These are phyloP conservation scores for Hepatocystis sp. DNA, from an alignment of 169 alveolate species.

Conservation along the genomic window DNA sequence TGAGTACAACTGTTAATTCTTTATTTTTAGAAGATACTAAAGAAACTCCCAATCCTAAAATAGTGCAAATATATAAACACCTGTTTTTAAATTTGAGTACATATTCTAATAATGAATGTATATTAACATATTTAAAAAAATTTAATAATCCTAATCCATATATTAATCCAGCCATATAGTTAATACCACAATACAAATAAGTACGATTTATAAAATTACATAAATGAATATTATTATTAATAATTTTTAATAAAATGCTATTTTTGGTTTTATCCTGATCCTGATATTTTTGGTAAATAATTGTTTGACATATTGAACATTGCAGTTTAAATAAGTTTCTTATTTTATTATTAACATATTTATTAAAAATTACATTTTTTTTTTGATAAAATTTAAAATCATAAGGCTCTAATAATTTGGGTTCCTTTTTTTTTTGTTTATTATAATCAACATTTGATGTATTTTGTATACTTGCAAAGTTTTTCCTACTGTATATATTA, in stretches of 20 bases:
- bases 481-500: slow-evolving; percentile 11
- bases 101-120: slow-evolving; percentile 51
- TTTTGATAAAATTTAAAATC: slow-evolving; percentile 69
- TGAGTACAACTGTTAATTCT: slow-evolving; percentile 26
- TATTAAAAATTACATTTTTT: slow-evolving; percentile 28
- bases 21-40: slow-evolving; percentile 43
- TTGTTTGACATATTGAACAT: slow-evolving; percentile 70
- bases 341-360: slow-evolving; percentile 39
- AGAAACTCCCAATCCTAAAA: slow-evolving; percentile 50
- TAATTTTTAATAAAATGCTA: slow-evolving; percentile 14
- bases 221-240: slow-evolving; percentile 57
- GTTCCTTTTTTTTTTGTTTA: slow-evolving; percentile 29
- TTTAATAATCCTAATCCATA: slow-evolving; percentile 73
- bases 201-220: slow-evolving; percentile 65
- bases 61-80: slow-evolving; percentile 56
- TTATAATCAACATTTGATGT: no score
- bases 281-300: slow-evolving; percentile 43
- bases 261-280: slow-evolving; percentile 25
- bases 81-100: slow-evolving; percentile 72
- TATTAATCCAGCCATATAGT: slow-evolving; percentile 58
- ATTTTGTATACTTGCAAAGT: slow-evolving; percentile 8
- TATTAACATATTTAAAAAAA: slow-evolving; percentile 44
- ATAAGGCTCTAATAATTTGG: slow-evolving; percentile 47
- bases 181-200: slow-evolving; percentile 62
- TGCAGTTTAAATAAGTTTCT: slow-evolving; percentile 59